A percentile compares a stretch with the other conserved stretches of the same genome.
phyloP scores from a whole-genome alignment of 345 rosid genomes.

The Carallia pectinifolia region DNA sequence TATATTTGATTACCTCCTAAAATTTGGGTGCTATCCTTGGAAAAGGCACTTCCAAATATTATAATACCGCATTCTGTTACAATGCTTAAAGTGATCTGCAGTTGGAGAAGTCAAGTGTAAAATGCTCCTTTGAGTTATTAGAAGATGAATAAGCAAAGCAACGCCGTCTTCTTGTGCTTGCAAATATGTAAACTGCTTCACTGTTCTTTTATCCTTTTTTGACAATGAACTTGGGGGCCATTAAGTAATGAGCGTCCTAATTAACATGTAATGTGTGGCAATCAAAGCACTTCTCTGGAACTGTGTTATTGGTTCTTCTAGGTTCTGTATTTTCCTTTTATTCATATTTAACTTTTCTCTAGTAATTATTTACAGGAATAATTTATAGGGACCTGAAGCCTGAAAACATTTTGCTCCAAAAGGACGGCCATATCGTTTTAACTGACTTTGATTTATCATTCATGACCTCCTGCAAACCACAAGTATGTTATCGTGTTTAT shows the following conservation, averaged over 20 bases:
- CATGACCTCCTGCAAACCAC: constrained; percentile 69
- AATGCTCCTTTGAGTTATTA: no score
- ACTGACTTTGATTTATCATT: constrained; percentile 95
- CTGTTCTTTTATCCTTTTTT: no score
- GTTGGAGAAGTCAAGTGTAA: no score
- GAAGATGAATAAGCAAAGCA: no score
- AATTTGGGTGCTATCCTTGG: no score
- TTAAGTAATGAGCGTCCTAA: no score
- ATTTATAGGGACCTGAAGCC: constrained; percentile 94
- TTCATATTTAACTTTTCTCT: not conserved
- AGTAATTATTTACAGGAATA: constrained; percentile 50
- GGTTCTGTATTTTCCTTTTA: not conserved
- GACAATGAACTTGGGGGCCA: no score
- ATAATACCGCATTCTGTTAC: no score
- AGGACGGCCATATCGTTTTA: constrained; percentile 79
- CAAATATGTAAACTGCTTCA: no score
- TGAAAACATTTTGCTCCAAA: constrained; percentile 80
- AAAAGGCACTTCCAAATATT: no score
- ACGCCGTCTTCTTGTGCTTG: no score
- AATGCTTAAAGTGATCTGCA: no score
- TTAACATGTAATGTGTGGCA: not conserved
- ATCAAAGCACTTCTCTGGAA: not conserved
- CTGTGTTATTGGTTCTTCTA: not conserved
- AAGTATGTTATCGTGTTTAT: constrained; percentile 39
- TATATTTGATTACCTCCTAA: not conserved